Evolutionary conservation across 352 stramenopile genomes (phyloP).

Genomic region (Globisporangium nagaii): DNA sequence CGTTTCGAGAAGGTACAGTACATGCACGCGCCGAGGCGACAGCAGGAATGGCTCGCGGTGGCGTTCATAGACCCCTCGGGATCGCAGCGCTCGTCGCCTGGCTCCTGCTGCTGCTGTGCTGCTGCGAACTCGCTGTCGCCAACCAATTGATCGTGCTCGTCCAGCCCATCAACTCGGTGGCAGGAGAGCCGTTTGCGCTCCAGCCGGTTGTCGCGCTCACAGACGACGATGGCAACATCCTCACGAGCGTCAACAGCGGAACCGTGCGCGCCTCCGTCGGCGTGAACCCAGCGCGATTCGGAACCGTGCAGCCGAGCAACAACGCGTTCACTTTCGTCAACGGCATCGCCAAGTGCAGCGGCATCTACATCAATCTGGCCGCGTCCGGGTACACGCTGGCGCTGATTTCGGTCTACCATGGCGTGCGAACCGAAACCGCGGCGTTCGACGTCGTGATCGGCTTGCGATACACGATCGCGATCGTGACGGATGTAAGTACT

Average conservation of each 20-base stretch:
- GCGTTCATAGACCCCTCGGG: neutral
- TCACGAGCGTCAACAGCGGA: conserved; percentile 50
- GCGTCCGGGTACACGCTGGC: conserved; percentile 63
- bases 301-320: conserved; percentile 32
- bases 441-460: conserved; percentile 71
- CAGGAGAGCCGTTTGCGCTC: conserved; percentile 51
- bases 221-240: conserved; percentile 73
- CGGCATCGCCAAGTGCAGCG: conserved; percentile 66
- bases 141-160: conserved; percentile 59
- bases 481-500: conserved; percentile 71
- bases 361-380: conserved; percentile 62
- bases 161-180: conserved; percentile 56
- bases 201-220: conserved; percentile 67
- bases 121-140: conserved; percentile 2
- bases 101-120: conserved; percentile 1
- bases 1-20: neutral
- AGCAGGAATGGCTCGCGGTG: neutral
- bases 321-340: conserved; percentile 68
- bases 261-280: conserved; percentile 49
- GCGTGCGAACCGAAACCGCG: conserved; percentile 61
- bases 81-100: neutral
- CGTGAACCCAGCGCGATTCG: conserved; percentile 46
- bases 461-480: conserved; percentile 44
- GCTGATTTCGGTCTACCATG: conserved; percentile 59
- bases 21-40: neutral